Base-by-base conservation (phyloP, 371 early-diverging fungal species). In the Mortierella sp. region DNA sequence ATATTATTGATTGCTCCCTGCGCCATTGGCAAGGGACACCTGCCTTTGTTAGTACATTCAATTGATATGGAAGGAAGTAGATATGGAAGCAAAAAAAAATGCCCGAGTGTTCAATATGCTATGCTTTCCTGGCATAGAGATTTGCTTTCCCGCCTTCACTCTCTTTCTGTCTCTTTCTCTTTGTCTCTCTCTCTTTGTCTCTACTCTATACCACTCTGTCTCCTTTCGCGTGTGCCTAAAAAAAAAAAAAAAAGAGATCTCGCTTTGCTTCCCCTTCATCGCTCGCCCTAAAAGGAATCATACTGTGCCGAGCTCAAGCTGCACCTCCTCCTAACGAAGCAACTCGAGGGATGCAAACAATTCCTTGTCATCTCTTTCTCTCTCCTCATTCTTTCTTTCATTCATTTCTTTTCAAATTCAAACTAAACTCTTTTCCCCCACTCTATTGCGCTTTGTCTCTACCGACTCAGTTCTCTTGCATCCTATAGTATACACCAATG, bases 401-500 rank as follows among this genome's bases (percentile, higher is more conserved):
- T n/a, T n/a, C n/a, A n/a, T n/a, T n/a, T n/a, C 32, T 39, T 45
- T 51, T 20, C 47, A 30, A 51, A 30, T 63, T 39, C 58, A 40
- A 40, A 30, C 43, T 40, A 40, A 40, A 40, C 43, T 40, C 43
- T 9, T 40, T 14, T 58, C 43, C 14, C 30, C 61, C 14, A 5
- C 10, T n/a, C 8, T 20, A 1, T 11, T n/a, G 5, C 28, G 11
- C 18, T 20, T 20, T 20, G 0, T 5, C 54, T 43, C 37, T 54
- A 62, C 22, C 32, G 4, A 30, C 18, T n/a, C 18, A 0, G 3
- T 30, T 37, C 18, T n/a, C 37, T n/a, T 24, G 43, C 43, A 40
- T 40, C 9, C 43, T 47, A 24, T 32, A n/a, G 30, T 24, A 55
- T 47, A 55, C 12, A 30, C 37, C 40, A 22, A 76, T 73, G 73